Base-by-base conservation (phyloP, 768 basidiomycete species). In the Xerocomellus amylosporus region DNA sequence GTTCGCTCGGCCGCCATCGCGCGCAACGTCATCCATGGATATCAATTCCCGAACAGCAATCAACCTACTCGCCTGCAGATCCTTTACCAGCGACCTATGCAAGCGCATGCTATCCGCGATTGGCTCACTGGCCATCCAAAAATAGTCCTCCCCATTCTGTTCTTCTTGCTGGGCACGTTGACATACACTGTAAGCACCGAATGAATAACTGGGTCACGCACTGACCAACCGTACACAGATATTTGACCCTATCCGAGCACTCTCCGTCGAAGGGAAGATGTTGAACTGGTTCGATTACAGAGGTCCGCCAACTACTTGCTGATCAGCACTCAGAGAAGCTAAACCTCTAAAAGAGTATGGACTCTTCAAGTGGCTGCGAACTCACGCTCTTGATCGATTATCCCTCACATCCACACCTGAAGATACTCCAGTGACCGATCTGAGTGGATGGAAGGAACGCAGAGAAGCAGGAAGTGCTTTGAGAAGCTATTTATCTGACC, bases 81-180 rank as follows among this genome's bases (percentile, higher is more conserved):
- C 7, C 71, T 75, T 6, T 92, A 89, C 64, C 77, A 85, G 60
- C 75, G 75, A 43, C 85, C 87, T 15, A 72, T 87, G n/a, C 81
- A 84, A 63, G 80, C 78, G 1, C 86, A 88, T 61, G 77, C 70
- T 19, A 68, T 93, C 28, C 77, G 88, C 31, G 85, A 86, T 67
- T 98, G 93, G 88, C 77, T 93, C 56, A 77, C 88, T 2, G 77
- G 72, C n/a, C 95, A 98, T 72, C 95, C 96, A 8, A 85, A 84
- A 56, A 87, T 97, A 46, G 83, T 86, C 49, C 69, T 94, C 4
- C 93, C 93, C 0, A 69, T 93, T 17, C 55, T 93, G 2, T 81
- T 93, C 40, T 97, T 98, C 69, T 73, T 98, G 2, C 68, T 98
- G n/a, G 96, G 94, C 12, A 87, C 88, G 3, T 62, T 98, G 36